A percentile compares a stretch with the other conserved stretches of the same genome.
Conservation (phyloP, 2,329 filamentous ascomycete species). For the Calonectria ilicicola region DNA sequence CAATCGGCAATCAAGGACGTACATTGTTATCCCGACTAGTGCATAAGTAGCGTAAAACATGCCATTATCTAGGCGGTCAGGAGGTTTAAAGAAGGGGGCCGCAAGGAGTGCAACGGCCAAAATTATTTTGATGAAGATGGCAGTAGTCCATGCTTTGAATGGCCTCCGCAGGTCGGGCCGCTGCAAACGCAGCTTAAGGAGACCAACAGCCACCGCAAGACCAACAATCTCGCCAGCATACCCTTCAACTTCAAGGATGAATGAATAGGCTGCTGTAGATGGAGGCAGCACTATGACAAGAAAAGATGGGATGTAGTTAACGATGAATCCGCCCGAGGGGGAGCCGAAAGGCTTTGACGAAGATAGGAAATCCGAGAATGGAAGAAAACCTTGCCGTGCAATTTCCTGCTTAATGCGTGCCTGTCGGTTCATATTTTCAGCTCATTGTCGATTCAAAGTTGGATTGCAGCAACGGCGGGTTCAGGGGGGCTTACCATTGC, state of each 20-base stretch:
- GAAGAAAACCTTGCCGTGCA: slow-evolving; percentile 77
- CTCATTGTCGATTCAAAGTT: background rate
- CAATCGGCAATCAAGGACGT: slow-evolving; percentile 45
- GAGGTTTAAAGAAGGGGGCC: slow-evolving; percentile 72
- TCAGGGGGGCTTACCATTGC: slow-evolving; percentile 65
- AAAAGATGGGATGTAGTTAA: slow-evolving; percentile 77
- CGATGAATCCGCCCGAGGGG: slow-evolving; percentile 74
- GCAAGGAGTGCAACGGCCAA: slow-evolving; percentile 67
- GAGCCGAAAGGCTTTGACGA: slow-evolving; percentile 76
- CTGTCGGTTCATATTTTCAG: slow-evolving; percentile 50
- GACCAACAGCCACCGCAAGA: slow-evolving; percentile 67
- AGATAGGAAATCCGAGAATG: slow-evolving; percentile 70
- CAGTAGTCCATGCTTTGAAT: slow-evolving; percentile 73
- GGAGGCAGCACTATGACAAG: slow-evolving; percentile 76
- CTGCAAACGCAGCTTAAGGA: slow-evolving; percentile 70
- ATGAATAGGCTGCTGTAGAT: slow-evolving; percentile 75
- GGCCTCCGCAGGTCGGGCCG: slow-evolving; percentile 72
- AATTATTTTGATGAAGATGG: slow-evolving; percentile 66
- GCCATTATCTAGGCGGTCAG: slow-evolving; percentile 56
- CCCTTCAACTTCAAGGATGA: slow-evolving; percentile 79
- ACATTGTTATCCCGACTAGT: slow-evolving; percentile 65
- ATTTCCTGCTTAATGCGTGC: slow-evolving; percentile 79
- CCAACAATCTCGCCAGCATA: slow-evolving; percentile 74
- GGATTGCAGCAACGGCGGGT: background rate
- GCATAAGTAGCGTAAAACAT: slow-evolving; percentile 68